Evolutionary conservation across 306 rosid species (phyloP).

Genomic region (Vigna reflexopilosa): DNA sequence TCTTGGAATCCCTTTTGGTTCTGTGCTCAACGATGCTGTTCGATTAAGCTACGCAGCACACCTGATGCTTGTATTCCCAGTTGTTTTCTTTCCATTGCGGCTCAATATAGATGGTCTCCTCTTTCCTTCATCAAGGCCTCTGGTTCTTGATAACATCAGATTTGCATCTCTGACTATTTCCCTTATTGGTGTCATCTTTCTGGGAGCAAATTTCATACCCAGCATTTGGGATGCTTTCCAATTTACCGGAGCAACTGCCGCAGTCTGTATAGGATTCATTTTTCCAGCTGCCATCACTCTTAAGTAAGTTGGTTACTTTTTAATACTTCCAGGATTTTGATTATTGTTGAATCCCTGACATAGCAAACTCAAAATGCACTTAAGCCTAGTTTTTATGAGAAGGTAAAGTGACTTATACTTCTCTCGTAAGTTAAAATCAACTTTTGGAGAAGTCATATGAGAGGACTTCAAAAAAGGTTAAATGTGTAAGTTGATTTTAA

Average conservation of each 20-base stretch:
- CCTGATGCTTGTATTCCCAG: constrained; percentile 95
- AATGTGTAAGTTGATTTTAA: neutral
- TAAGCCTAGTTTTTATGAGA: neutral
- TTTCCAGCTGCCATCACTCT: constrained; percentile 56
- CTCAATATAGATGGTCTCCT: constrained; percentile 87
- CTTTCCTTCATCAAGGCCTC: constrained; percentile 70
- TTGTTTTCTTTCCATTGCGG: constrained; percentile 83
- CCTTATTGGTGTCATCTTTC: constrained; percentile 53
- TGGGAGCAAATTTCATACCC: constrained; percentile 75
- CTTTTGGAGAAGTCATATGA: neutral
- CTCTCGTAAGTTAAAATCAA: neutral
- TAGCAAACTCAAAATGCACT: constrained; percentile 1
- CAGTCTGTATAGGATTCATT: constrained; percentile 59
- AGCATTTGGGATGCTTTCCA: constrained; percentile 83
- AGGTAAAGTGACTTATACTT: neutral
- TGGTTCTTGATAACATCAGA: constrained; percentile 74
- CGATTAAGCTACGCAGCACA: constrained; percentile 91
- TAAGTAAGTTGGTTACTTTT: constrained; percentile 44
- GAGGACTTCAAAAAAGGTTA: neutral
- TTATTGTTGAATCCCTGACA: constrained; percentile 4
- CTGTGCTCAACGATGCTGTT: constrained; percentile 84
- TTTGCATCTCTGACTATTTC: constrained; percentile 67
- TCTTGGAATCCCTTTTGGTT: constrained; percentile 84
- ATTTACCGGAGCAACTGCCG: constrained; percentile 63
- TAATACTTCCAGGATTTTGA: neutral